Evolutionary conservation across 441 rosid genomes (phyloP).

Genomic region (Gossypium schwendimanii): DNA sequence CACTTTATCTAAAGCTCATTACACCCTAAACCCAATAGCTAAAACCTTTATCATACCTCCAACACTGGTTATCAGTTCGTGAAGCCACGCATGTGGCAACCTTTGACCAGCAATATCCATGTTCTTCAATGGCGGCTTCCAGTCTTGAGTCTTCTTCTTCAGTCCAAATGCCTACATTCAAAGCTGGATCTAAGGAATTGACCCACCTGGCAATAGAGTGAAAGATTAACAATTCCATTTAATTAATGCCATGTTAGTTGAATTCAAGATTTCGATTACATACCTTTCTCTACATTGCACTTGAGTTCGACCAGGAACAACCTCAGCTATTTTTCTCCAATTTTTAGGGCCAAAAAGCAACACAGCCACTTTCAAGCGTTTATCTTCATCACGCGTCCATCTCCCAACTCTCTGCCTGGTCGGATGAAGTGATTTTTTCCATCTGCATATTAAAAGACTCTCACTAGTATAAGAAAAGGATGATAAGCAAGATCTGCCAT

Average conservation of each 20-base stretch:
- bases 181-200: constrained; percentile 67
- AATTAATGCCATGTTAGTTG: constrained; percentile 3
- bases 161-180: constrained; percentile 58
- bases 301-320: constrained; percentile 74
- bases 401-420: constrained; percentile 43
- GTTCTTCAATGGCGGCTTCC: constrained; percentile 52
- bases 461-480: not conserved
- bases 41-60: constrained; percentile 40
- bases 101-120: constrained; percentile 70
- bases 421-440: constrained; percentile 70
- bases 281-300: constrained; percentile 84
- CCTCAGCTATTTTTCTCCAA: constrained; percentile 69
- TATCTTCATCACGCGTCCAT: constrained; percentile 66
- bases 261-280: not conserved
- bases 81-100: constrained; percentile 52
- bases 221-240: constrained; percentile 9
- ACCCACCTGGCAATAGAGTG: constrained; percentile 55
- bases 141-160: constrained; percentile 69
- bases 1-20: not conserved
- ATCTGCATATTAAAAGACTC: constrained; percentile 37
- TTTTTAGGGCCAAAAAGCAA: constrained; percentile 70
- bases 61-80: constrained; percentile 80
- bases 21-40: not conserved
- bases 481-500: not conserved
- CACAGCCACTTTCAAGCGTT: constrained; percentile 70